phyloP scores from a whole-genome alignment of 148 eudicot genomes.

The Vaccinium darrowii region DNA sequence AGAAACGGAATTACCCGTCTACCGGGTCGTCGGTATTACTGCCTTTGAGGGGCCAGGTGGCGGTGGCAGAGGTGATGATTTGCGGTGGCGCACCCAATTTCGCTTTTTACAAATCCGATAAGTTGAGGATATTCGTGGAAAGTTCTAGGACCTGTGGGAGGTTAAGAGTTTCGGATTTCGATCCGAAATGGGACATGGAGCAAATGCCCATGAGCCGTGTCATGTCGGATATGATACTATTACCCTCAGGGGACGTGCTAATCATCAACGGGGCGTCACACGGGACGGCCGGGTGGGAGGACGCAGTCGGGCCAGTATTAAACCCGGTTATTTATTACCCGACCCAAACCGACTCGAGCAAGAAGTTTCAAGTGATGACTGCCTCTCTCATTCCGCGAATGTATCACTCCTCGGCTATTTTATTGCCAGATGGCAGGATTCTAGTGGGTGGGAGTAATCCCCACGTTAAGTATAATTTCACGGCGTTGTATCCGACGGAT shows the following conservation, averaged over 20 bases:
- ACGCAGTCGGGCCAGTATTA: conserved; percentile 57
- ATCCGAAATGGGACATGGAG: conserved; percentile 69
- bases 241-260: conserved; percentile 70
- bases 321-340: conserved; percentile 60
- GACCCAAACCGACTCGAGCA: conserved; percentile 23
- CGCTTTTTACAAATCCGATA: conserved; percentile 39
- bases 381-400: conserved; percentile 56
- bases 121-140: conserved; percentile 27
- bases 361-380: conserved; percentile 41
- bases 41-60: conserved; percentile 33
- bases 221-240: conserved; percentile 69
- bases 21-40: conserved; percentile 75
- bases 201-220: conserved; percentile 73
- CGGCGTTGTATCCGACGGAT: conserved; percentile 65
- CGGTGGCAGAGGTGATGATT: conserved; percentile 58
- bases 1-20: conserved; percentile 63
- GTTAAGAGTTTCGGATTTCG: conserved; percentile 34
- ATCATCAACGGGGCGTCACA: conserved; percentile 69
- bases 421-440: conserved; percentile 68
- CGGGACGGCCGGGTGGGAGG: conserved; percentile 94
- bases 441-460: conserved; percentile 93
- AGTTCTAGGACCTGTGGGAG: conserved; percentile 61
- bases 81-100: conserved; percentile 75
- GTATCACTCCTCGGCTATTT: conserved; percentile 74
- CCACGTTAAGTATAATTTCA: conserved; percentile 57